Conservation (phyloP, 1,284 basidiomycete species). For the Rhodofomes roseus region DNA sequence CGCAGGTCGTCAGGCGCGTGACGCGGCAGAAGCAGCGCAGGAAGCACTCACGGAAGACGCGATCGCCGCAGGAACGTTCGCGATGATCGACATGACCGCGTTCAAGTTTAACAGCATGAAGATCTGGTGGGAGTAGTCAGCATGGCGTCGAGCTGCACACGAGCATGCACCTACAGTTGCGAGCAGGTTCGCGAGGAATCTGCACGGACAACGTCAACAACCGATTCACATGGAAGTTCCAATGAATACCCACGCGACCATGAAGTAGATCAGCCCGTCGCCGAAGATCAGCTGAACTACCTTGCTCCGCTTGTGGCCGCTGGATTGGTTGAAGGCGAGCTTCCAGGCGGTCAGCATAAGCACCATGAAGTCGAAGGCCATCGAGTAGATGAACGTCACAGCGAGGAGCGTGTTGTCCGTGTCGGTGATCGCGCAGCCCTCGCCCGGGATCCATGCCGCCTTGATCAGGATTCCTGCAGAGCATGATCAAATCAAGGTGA, state of each 20-base stretch:
- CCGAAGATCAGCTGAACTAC: conserved; percentile 64
- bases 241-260: conserved; percentile 55
- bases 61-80: conserved; percentile 69
- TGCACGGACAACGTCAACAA: conserved; percentile 21
- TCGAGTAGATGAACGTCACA: conserved; percentile 9
- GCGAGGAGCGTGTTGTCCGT: background rate
- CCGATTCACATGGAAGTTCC: background rate
- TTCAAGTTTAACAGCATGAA: conserved; percentile 74
- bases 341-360: conserved; percentile 38
- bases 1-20: background rate
- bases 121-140: conserved; percentile 32
- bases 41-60: conserved; percentile 32
- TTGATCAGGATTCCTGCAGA: conserved; percentile 53
- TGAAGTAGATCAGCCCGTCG: conserved; percentile 71
- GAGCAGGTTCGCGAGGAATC: conserved; percentile 62
- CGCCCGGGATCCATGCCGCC: conserved; percentile 48
- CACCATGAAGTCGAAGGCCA: conserved; percentile 30
- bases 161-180: conserved; percentile 46
- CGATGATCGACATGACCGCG: conserved; percentile 71
- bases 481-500: conserved; percentile 12
- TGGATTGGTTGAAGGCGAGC: conserved; percentile 38
- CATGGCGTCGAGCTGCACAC: background rate
- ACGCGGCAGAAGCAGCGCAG: background rate
- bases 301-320: conserved; percentile 40
- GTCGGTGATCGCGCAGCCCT: conserved; percentile 12